Conservation (phyloP, 805 yeast genomes). For the Metschnikowia henanensis region DNA sequence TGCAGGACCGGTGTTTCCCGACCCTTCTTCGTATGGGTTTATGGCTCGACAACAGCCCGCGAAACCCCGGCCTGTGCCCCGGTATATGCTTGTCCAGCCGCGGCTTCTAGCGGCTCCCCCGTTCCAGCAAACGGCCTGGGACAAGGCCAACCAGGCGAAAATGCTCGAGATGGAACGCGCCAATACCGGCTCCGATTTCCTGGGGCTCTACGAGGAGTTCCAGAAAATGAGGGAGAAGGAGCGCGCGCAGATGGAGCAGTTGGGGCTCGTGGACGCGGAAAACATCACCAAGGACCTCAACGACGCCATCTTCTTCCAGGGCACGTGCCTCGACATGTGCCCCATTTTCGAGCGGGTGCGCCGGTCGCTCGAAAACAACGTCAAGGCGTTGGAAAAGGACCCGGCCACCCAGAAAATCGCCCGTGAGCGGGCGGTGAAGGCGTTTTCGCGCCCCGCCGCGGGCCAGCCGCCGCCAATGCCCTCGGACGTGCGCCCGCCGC, state of each 20-base stretch:
- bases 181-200: constrained; percentile 53
- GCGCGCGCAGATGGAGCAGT: constrained; percentile 71
- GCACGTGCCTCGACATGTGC: constrained; percentile 93
- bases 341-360: constrained; percentile 90
- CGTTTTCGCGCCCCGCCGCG: constrained; percentile 95
- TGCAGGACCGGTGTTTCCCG: constrained; percentile 31
- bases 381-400: constrained; percentile 73
- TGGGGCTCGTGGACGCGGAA: constrained; percentile 85
- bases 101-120: constrained; percentile 34
- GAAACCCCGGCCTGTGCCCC: constrained; percentile 32
- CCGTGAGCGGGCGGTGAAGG: constrained; percentile 69
- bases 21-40: constrained; percentile 35
- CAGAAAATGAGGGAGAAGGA: constrained; percentile 74
- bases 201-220: constrained; percentile 72
- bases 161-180: constrained; percentile 53
- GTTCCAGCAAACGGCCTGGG: constrained; percentile 60
- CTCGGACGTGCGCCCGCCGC: constrained; percentile 95
- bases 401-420: constrained; percentile 54
- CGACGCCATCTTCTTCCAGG: constrained; percentile 85
- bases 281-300: constrained; percentile 77
- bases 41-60: constrained; percentile 8
- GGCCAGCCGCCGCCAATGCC: constrained; percentile 98
- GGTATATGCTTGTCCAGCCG: constrained; percentile 36
- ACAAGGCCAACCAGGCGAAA: constrained; percentile 62
- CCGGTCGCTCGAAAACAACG: constrained; percentile 84